phyloP scores from a whole-genome alignment of 768 basidiomycete genomes.

The Lentinula guzmanii region DNA sequence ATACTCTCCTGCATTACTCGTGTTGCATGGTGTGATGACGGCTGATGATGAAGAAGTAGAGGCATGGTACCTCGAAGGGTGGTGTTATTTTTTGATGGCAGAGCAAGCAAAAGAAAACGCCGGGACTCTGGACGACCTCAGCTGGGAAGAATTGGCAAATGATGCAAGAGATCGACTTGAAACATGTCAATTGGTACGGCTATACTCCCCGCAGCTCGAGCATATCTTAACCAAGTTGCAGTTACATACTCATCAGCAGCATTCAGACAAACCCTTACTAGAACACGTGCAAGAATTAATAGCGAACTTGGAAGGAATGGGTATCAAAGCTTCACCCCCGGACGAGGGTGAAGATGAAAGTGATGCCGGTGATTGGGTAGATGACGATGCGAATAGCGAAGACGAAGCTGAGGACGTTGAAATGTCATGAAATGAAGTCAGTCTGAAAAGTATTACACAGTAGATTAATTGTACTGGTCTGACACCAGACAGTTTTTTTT shows the following conservation, averaged over 20 bases:
- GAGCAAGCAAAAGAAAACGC: constrained; percentile 60
- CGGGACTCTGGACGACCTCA: constrained; percentile 31
- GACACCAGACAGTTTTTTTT: no score
- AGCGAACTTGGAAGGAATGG: constrained; percentile 55
- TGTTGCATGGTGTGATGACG: constrained; percentile 74
- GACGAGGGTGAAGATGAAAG: constrained; percentile 50
- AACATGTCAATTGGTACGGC: constrained; percentile 72
- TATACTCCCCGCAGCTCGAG: constrained; percentile 1
- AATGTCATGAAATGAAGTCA: constrained; percentile 31
- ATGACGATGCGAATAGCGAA: constrained; percentile 53
- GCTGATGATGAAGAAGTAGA: constrained; percentile 84
- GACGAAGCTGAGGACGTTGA: constrained; percentile 56
- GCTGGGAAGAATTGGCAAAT: constrained; percentile 12
- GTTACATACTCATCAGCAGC: constrained; percentile 66
- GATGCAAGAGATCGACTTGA: constrained; percentile 70
- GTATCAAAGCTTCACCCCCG: constrained; percentile 55
- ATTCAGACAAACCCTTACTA: constrained; percentile 71
- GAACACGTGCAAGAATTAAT: constrained; percentile 75
- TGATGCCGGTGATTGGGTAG: constrained; percentile 38
- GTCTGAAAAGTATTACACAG: neutral
- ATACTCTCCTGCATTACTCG: constrained; percentile 65
- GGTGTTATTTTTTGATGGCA: constrained; percentile 84
- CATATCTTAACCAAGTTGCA: constrained; percentile 20
- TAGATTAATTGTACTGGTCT: neutral
- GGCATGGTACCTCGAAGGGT: constrained; percentile 93